Evolutionary conservation across 345 rosid genomes (phyloP).

Genomic region (Clausena lansium): DNA sequence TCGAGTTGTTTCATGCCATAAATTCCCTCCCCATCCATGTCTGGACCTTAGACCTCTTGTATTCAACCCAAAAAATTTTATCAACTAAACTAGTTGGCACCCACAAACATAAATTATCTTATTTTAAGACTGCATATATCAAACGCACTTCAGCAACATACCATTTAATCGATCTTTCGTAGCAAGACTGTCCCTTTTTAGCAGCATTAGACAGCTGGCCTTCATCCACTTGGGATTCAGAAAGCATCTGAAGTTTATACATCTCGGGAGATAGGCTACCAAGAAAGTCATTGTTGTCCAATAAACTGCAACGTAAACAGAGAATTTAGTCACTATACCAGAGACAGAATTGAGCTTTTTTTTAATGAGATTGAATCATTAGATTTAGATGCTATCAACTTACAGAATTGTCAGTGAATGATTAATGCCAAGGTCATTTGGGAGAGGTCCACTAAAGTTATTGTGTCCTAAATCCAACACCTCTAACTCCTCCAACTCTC

Average conservation of each 20-base stretch:
- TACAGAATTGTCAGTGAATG: constrained; percentile 51
- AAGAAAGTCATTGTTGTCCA: constrained; percentile 58
- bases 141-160: constrained; percentile 12
- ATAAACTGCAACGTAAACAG: constrained; percentile 35
- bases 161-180: constrained; percentile 19
- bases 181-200: constrained; percentile 28
- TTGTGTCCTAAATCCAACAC: constrained; percentile 66
- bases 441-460: constrained; percentile 55
- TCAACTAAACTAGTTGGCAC: too few species aligned
- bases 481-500: constrained; percentile 54
- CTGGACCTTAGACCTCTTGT: too few species aligned
- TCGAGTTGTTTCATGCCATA: too few species aligned
- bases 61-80: too few species aligned
- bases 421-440: constrained; percentile 47
- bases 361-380: background rate
- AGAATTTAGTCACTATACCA: constrained; percentile 2
- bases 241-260: constrained; percentile 26
- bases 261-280: constrained; percentile 41
- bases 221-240: constrained; percentile 52
- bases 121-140: background rate
- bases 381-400: constrained; percentile 8
- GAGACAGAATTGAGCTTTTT: background rate
- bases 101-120: too few species aligned
- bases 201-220: constrained; percentile 28
- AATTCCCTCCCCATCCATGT: too few species aligned